A percentile compares a stretch with the other conserved stretches of the same genome.
phyloP scores from a whole-genome alignment of 331 rosid genomes.

The Ulmus americana region DNA sequence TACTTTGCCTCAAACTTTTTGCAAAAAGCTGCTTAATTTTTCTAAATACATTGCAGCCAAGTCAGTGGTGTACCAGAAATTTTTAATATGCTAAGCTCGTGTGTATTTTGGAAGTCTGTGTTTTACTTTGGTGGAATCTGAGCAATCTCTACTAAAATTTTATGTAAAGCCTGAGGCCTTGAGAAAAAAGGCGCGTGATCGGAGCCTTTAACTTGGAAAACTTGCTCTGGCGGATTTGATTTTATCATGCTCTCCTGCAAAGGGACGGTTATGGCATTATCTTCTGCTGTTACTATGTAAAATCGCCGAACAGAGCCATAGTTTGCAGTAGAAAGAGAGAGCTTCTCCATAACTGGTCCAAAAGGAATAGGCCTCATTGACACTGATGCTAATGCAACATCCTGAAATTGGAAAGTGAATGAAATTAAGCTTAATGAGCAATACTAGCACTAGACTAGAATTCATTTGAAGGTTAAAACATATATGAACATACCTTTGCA shows the following conservation, averaged over 20 bases:
- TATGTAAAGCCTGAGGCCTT: constrained; percentile 90
- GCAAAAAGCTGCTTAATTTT: background rate
- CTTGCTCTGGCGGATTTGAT: constrained; percentile 56
- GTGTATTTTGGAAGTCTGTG: constrained; percentile 14
- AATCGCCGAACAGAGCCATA: constrained; percentile 72
- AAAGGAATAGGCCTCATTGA: constrained; percentile 81
- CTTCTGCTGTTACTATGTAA: constrained; percentile 67
- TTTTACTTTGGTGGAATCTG: constrained; percentile 34
- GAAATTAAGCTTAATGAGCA: background rate
- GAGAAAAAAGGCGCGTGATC: constrained; percentile 94
- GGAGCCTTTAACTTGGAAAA: constrained; percentile 66
- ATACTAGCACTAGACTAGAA: background rate
- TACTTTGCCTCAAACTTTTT: background rate
- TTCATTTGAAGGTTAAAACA: background rate
- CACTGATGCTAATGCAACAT: constrained; percentile 82
- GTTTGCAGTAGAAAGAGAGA: constrained; percentile 57
- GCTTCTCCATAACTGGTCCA: constrained; percentile 71
- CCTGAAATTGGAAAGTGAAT: constrained; percentile 38
- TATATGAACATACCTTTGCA: constrained; percentile 45
- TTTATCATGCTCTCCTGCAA: constrained; percentile 67
- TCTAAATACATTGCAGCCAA: background rate
- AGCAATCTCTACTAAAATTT: constrained; percentile 71
- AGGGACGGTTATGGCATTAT: constrained; percentile 52
- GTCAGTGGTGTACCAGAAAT: background rate
- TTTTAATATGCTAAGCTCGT: constrained; percentile 20